Percentiles rank a stretch among this genome's conserved stretches.
phyloP scores from a whole-genome alignment of 106 monocot species.

The Dendrobium officinale region DNA sequence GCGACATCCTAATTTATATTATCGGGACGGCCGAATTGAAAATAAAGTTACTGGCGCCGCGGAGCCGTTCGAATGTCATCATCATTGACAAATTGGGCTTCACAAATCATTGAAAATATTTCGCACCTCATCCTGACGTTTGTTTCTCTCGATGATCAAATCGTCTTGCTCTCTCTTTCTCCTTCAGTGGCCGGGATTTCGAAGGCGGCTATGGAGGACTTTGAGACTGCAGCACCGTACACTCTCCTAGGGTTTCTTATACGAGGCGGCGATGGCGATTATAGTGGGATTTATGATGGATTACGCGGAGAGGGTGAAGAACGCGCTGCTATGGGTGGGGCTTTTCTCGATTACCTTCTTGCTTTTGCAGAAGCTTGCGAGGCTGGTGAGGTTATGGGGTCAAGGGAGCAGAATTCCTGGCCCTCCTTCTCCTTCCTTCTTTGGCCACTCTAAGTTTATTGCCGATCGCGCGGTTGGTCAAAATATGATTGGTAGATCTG shows the following conservation, averaged over 20 bases:
- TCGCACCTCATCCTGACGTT: background rate
- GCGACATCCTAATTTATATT: too few relatives aligned
- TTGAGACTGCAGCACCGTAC: background rate
- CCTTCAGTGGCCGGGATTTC: background rate
- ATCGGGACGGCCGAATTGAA: too few relatives aligned
- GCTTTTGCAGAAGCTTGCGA: constrained; percentile 26
- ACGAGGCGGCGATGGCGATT: background rate
- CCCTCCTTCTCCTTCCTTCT: constrained; percentile 29
- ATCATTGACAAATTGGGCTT: too few relatives aligned
- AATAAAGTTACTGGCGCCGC: too few relatives aligned
- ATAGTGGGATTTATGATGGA: background rate
- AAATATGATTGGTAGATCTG: background rate
- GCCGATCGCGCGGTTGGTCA: background rate
- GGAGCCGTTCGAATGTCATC: too few relatives aligned
- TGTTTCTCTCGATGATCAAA: background rate
- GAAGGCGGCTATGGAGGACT: background rate
- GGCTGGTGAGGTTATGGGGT: constrained; percentile 37
- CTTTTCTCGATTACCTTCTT: constrained; percentile 41
- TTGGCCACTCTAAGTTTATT: constrained; percentile 14
- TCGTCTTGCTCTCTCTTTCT: background rate
- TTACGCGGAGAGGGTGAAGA: background rate
- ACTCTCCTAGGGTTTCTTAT: background rate
- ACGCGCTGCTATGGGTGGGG: constrained; percentile 1
- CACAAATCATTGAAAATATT: background rate
- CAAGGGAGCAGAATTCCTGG: constrained; percentile 46